Base-by-base conservation (phyloP, 2,329 filamentous ascomycete species). In the Fusarium sp. region DNA sequence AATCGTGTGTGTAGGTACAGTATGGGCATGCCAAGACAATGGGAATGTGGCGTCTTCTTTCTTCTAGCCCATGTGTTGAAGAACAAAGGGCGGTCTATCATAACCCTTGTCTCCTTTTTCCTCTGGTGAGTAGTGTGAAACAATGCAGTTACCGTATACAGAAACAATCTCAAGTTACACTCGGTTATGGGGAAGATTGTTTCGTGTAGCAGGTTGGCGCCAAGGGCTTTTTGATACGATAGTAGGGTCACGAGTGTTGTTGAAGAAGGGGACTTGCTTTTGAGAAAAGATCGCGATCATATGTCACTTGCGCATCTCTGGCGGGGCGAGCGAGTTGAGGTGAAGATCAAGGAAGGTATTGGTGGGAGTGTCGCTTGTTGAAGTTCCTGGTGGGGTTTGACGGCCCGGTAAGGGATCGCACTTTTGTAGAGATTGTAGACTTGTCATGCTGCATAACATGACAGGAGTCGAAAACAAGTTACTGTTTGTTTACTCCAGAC, bases 1-100 rank as follows among this genome's bases (percentile, higher is more conserved):
- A 18, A 44, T 45, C 48, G 57, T 32, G 30, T 24, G 53, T 46
- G 49, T 34, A 49, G 41, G 38, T 34, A 54, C 38, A 11, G 27
- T 27, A 27, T 27, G 27, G 27, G 27, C 27, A 27, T 27, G 27
- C 27, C 27, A 27, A 27, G 27, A 27, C 27, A 52, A 58, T 52
- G 57, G 30, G 25, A 52, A 52, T 53, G 68, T 71, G 68, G 68
- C 64, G 59, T 65, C 49, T 57, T 60, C 44, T 38, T 57, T 27
- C 40, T 69, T 65, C 52, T 62, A 49, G 48, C 41, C 46, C 25
- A 48, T 30, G 43, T 25, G 22, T 40, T 18, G 30, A 62, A 58
- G 49, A 64, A 53, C 45, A 46, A 55, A 40, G 20, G 18, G 41
- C 64, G 55, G 52, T 44, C 41, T 56, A 24, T 18, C n/a, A 41